Base-by-base conservation (phyloP, 768 basidiomycete species). In the Pleurotus djamor region DNA sequence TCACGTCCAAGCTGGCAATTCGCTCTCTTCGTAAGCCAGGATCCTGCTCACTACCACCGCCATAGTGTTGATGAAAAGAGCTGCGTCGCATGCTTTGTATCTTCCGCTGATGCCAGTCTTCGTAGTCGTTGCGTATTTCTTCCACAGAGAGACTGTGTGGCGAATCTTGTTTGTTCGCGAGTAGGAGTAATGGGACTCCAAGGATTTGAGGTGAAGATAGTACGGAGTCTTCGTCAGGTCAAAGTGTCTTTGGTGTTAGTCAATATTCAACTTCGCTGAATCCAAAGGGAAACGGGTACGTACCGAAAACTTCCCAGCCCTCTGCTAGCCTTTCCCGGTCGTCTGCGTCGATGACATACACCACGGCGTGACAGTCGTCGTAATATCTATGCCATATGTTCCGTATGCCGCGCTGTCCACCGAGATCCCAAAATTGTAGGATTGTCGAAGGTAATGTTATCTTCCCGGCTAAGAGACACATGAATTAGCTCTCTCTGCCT, bases 241-340 rank as follows among this genome's bases (percentile, higher is more conserved):
- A 52, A 62, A 57, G 57, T 21, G 35, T 13, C 47, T 32, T 9
- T 28, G 10, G 49, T 33, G 49, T 50, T 35, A 50, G 54, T 56
- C 59, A 58, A 33, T 45, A 37, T 43, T 36, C 50, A 51, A 32
- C 38, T 16, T 34, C 13, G 48, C 9, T 32, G 56, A 12, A 56
- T 6, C 17, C 7, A 2, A 32, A 44, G 33, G 52, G 51, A 16
- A 48, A 43, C 41, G 52, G 21, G 21, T 32, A 73, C 91, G 59
- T 72, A 97, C 96, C 95, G 66, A 99, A 98, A 6, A 94, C 96
- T 63, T 94, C 91, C 96, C 96, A 98, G 13, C 94, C 93, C 78
- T 98, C 97, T 50, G 87, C 84, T 32, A 98, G 77, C 41, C 96
- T 78, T 66, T 93, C 94, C 36, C 87, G 77, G 77, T 99, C 96